These are phyloP conservation scores for Amylostereum chailletii DNA, from an alignment of 1,284 basidiomycete genomes.

Conservation along the genomic window DNA sequence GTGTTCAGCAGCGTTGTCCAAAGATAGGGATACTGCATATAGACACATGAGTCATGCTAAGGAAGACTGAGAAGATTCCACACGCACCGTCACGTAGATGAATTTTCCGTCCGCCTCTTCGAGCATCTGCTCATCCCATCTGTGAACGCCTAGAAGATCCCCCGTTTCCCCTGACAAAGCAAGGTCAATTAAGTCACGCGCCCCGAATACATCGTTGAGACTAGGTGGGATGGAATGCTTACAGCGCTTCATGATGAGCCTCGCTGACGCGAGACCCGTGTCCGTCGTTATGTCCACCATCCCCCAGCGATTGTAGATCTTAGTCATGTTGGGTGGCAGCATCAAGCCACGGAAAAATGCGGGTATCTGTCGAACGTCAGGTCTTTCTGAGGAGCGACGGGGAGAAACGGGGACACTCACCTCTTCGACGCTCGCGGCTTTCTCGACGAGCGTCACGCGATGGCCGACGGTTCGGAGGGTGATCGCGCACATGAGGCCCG, in stretches of 20 bases:
- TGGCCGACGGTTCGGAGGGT: slow-evolving; percentile 48
- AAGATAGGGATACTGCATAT: slow-evolving; percentile 30
- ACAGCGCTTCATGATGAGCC: slow-evolving; percentile 15
- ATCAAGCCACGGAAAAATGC: slow-evolving; percentile 31
- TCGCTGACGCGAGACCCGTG: slow-evolving; percentile 28
- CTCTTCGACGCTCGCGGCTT: slow-evolving; percentile 23
- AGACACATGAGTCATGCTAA: background rate
- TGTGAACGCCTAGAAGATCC: slow-evolving; percentile 38
- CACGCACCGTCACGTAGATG: slow-evolving; percentile 37
- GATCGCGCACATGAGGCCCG: slow-evolving; percentile 46
- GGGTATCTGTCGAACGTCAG: background rate
- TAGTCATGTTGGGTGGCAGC: slow-evolving; percentile 47
- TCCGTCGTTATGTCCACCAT: slow-evolving; percentile 27
- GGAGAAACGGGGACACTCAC: slow-evolving; percentile 18
- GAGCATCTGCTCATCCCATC: slow-evolving; percentile 46
- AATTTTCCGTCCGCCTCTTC: slow-evolving; percentile 46
- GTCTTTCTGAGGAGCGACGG: slow-evolving; percentile 1
- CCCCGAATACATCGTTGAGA: slow-evolving; percentile 16
- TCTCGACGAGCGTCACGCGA: slow-evolving; percentile 44
- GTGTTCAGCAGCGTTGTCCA: slow-evolving; percentile 30
- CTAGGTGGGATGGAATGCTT: background rate
- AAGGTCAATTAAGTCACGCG: background rate
- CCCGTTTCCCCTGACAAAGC: slow-evolving; percentile 31
- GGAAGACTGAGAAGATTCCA: background rate
- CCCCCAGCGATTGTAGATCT: slow-evolving; percentile 51